Base-by-base conservation (phyloP, 2,329 filamentous ascomycete genomes). In the Berkeleyomyces rouxiae region DNA sequence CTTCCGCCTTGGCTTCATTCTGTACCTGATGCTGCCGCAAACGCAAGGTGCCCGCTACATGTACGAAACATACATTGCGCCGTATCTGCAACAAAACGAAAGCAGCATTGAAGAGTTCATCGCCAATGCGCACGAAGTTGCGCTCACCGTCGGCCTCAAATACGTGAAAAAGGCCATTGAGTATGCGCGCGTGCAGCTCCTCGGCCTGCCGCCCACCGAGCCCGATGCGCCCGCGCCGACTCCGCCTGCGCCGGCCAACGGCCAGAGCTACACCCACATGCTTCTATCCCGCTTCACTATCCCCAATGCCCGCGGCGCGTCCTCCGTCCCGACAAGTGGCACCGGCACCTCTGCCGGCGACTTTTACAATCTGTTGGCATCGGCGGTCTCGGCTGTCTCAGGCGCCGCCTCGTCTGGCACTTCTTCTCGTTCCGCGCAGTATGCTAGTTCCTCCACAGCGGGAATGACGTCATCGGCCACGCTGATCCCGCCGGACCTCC, bases 21-120 rank as follows among this genome's bases (percentile, higher is more conserved):
- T 93, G 67, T 99, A 96, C 77, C 88, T 99, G 66, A 90, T 97
- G 70, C 83, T 96, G n/a, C 93, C 92, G 0, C 92, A 95, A 73
- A 93, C 90, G n/a, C 92, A 96, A 72, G 93, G 93, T 72, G 90
- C 91, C 63, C 87, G 87, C 65, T 76, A 87, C 69, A 78, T 97
- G 67, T 99, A 97, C 77, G 83, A 90, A 70, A 80, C 84, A 66
- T 84, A 93, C 72, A 79, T 97, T 65, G 86, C 95, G 73, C 92
- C 92, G 0, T 96, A 92, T 76, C 84, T 99, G 59, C 79, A 84
- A 69, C 81, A 90, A 65, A 92, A 99, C 73, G 93, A 97, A 74
- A 74, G 79, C 51, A 83, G 88, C 67, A 97, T 99, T 73, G 93
- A 99, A 70, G 83, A 89, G 66, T 86, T 96, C 70, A 96, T 97